phyloP scores from a whole-genome alignment of 768 basidiomycete species.

The Crassisporium funariophilum region DNA sequence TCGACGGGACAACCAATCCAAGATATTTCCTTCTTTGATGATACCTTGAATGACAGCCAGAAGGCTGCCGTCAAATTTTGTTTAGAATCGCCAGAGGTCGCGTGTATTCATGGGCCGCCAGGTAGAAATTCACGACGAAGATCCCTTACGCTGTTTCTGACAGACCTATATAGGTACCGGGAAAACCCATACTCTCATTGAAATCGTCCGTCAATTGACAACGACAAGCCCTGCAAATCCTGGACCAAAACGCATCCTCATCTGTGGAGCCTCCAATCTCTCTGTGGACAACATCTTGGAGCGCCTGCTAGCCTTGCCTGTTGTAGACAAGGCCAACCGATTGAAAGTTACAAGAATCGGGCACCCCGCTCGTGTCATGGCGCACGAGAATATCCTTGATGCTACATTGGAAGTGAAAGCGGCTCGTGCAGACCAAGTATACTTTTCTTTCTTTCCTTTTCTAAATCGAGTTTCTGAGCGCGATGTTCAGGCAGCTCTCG shows the following conservation, averaged over 20 bases:
- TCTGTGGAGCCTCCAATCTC: slow-evolving; percentile 93
- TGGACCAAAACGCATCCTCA: slow-evolving; percentile 65
- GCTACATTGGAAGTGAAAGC: slow-evolving; percentile 76
- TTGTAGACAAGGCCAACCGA: slow-evolving; percentile 46
- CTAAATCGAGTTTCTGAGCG: not conserved
- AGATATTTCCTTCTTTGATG: slow-evolving; percentile 70
- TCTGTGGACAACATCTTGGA: slow-evolving; percentile 96
- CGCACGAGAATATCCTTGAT: slow-evolving; percentile 64
- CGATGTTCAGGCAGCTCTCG: slow-evolving; percentile 64
- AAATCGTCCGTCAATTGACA: slow-evolving; percentile 86
- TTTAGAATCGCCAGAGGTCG: slow-evolving; percentile 78
- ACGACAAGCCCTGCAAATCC: slow-evolving; percentile 46
- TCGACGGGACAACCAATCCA: slow-evolving; percentile 39
- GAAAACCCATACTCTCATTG: slow-evolving; percentile 94
- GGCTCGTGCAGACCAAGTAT: slow-evolving; percentile 64
- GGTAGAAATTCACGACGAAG: slow-evolving; percentile 42
- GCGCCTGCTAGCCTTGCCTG: slow-evolving; percentile 68
- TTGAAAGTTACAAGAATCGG: slow-evolving; percentile 85
- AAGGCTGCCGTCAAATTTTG: slow-evolving; percentile 81
- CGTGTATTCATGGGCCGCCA: slow-evolving; percentile 97
- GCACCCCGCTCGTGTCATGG: slow-evolving; percentile 92
- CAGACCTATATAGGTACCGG: slow-evolving; percentile 66
- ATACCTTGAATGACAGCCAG: slow-evolving; percentile 80
- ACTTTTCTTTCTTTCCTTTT: not conserved
- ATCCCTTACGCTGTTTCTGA: not conserved